These are phyloP conservation scores for Beauveria pseudobassiana DNA, from an alignment of 2,329 filamentous ascomycete species.

Conservation along the genomic window DNA sequence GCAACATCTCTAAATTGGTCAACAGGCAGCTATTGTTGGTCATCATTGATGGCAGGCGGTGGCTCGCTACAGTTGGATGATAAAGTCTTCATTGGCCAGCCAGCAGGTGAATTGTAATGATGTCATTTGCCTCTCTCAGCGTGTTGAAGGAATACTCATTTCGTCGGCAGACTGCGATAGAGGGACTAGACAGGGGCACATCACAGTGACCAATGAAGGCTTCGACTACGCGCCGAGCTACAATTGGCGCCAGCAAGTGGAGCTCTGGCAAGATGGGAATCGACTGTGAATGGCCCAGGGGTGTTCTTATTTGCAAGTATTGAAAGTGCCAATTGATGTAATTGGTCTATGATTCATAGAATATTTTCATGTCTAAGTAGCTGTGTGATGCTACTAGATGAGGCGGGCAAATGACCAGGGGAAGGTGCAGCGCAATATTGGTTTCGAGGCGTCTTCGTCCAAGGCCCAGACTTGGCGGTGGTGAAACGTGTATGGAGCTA, in stretches of 20 bases:
- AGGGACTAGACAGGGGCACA: too few relatives aligned
- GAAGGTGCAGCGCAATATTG: not conserved
- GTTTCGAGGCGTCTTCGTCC: not conserved
- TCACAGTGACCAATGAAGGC: not conserved
- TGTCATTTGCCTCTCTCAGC: not conserved
- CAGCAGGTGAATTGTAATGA: not conserved
- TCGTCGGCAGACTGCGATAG: not conserved
- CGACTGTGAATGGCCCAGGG: not conserved
- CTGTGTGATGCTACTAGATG: not conserved
- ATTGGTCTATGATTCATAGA: too few relatives aligned
- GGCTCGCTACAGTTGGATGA: not conserved
- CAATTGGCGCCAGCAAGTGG: not conserved
- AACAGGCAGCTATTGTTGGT: not conserved
- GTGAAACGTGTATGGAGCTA: constrained; percentile 7
- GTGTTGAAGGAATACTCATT: not conserved
- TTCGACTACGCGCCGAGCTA: constrained; percentile 8
- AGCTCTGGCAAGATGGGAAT: not conserved
- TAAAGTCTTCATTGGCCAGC: not conserved
- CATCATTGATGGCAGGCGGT: not conserved
- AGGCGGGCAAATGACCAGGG: not conserved
- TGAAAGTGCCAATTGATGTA: not conserved
- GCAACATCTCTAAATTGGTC: not conserved
- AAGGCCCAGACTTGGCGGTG: not conserved
- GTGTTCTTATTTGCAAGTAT: not conserved
- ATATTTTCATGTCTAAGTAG: not conserved